Base-by-base conservation (phyloP, 2,329 filamentous ascomycete species). In the Colletotrichum incanum region DNA sequence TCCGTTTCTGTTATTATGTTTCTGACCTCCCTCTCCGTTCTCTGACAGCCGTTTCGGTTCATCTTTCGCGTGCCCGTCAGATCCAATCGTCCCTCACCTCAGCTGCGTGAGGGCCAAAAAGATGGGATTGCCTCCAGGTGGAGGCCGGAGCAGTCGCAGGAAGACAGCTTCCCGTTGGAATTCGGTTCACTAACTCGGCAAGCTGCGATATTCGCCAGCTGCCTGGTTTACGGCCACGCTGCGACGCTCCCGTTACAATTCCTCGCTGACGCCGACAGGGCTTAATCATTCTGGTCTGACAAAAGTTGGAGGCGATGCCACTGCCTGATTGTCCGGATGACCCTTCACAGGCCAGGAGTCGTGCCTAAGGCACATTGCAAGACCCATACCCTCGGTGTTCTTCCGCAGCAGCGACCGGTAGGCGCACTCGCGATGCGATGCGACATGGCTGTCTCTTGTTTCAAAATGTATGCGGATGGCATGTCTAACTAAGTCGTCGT, bases 401-500 rank as follows among this genome's bases (percentile, higher is more conserved):
- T 64, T 72, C 69, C 65, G 65, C 50, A 23, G 41, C 64, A 50
- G 63, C 45, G 55, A 16, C 68, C 54, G 50, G 41, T 39, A 67
- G 49, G 26, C 50, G 31, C 28, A n/a, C 58, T 55, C 49, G 59
- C 65, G 59, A 73, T 67, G 68, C 31, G 56, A 34, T 71, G 63
- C 69, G 65, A 72, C 58, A 68, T 54, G 65, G 65, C 69, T 69
- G 52, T 58, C 47, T 69, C 61, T 72, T 69, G 69, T 72, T 72
- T 72, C 65, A 72, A 64, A 69, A 39, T 55, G 59, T 39, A 45
- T 55, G 65, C 37, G 43, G 50, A 68, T 68, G 65, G 37, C 37
- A 68, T 68, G 26, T 58, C 43, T 37, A 54, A 67, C 50, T 31
- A 34, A 39, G 39, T 54, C 20, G 37, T 60, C n/a, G 52, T 31